These are phyloP conservation scores for Trichoderma breve DNA, from an alignment of 2,329 filamentous ascomycete species.

Conservation along the genomic window DNA sequence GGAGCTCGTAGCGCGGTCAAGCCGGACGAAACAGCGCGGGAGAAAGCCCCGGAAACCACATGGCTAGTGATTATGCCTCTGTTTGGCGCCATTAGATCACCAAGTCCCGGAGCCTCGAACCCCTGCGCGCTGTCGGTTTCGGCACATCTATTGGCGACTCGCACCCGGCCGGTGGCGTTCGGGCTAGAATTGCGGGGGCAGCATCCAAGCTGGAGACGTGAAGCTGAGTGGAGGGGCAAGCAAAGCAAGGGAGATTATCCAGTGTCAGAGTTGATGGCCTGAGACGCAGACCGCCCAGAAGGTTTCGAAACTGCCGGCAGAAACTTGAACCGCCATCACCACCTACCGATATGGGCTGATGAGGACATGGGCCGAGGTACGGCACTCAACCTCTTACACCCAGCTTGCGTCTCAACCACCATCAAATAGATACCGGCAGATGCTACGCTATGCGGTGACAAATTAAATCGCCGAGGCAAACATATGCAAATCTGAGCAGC, in stretches of 20 bases:
- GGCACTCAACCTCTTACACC: background rate
- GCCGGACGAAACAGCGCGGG: background rate
- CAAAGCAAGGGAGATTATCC: background rate
- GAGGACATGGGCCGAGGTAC: background rate
- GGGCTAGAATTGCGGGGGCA: constrained; percentile 2
- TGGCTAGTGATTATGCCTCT: background rate
- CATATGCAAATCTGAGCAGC: no score
- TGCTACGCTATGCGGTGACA: no score
- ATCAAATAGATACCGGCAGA: background rate
- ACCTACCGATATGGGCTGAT: background rate
- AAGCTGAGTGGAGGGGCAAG: constrained; percentile 1
- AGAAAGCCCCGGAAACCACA: background rate
- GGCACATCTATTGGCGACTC: constrained; percentile 5
- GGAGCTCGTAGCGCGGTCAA: background rate
- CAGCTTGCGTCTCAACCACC: background rate
- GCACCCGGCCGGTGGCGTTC: constrained; percentile 2
- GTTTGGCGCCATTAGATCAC: background rate
- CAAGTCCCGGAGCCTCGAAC: background rate
- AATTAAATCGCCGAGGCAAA: no score
- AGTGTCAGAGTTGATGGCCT: background rate
- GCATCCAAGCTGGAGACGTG: background rate
- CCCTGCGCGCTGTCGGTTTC: background rate
- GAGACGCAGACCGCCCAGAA: background rate
- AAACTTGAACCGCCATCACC: background rate
- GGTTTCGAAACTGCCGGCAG: background rate